phyloP scores from a whole-genome alignment of 2,329 filamentous ascomycete species.

The Curvularia spicifera region DNA sequence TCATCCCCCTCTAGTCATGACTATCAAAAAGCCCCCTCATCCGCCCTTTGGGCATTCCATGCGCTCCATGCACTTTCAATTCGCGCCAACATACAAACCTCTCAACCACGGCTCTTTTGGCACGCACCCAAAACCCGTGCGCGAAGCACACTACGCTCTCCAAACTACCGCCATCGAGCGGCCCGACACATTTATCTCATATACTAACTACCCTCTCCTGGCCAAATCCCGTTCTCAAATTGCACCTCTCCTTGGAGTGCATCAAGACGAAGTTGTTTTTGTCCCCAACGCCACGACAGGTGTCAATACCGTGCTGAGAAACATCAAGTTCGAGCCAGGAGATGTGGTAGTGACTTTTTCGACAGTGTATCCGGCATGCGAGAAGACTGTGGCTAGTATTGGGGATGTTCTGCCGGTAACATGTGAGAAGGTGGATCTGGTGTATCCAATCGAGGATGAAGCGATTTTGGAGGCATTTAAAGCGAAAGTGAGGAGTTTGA shows the following conservation, averaged over 20 bases:
- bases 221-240: not conserved
- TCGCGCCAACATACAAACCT: not conserved
- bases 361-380: not conserved
- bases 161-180: not conserved
- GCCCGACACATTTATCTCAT: not conserved
- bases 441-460: not conserved
- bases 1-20: not conserved
- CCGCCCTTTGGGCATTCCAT: not conserved
- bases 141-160: not conserved
- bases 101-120: not conserved
- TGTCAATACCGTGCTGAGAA: not conserved
- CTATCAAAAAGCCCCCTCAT: not conserved
- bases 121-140: not conserved
- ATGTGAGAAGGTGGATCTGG: not conserved
- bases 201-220: not conserved
- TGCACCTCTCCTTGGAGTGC: not conserved
- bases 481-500: not conserved
- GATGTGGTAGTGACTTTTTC: not conserved
- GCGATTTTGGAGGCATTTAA: not conserved
- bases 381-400: not conserved
- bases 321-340: not conserved
- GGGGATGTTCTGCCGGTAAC: not conserved
- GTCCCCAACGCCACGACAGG: constrained; percentile 1
- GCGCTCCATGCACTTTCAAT: not conserved
- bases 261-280: not conserved